Base-by-base conservation (phyloP, 306 rosid genomes). In the Amphicarpaea edgeworthii region DNA sequence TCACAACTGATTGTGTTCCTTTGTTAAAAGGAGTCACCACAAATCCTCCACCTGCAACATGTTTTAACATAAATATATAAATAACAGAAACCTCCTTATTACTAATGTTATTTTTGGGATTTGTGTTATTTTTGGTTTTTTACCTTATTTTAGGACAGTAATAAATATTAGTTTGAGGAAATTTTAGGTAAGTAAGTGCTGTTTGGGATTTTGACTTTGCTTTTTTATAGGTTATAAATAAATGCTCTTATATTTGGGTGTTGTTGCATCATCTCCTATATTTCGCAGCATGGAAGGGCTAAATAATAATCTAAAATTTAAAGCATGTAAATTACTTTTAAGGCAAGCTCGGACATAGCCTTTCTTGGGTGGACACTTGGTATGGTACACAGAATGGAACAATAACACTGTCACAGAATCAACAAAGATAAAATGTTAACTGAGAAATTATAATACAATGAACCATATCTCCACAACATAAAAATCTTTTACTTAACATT, bases 331-430 rank as follows among this genome's bases (percentile, higher is more conserved):
- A 84, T 93, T 93, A 93, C 98, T 93, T 91, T 91, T 93, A 86
- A 93, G 91, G 85, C 85, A 87, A 40, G 98, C 98, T 76, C 97
- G 97, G 46, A 91, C 86, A 17, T 90, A 91, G 85, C 93, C 94
- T 77, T 40, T 83, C 84, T 82, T 86, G 55, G 87, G 91, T 70
- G 75, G 89, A 83, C 89, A 91, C 82, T 86, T 87, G 73, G 81
- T 80, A 84, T 93, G 97, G 55, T 70, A 69, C 79, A 91, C 98
- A 0, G 98, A 91, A 81, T 93, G 96, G 77, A 76, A 90, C 43
- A 93, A 80, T 53, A 91, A 32, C 42, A 93, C 98, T 93, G 97
- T 65, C 76, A 68, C 76, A 79, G 32, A 74, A 84, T 15, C 78
- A 77, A 78, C 78, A 77, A 78, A 59, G 43, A 66, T 12, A 20